phyloP scores from a whole-genome alignment of 2,329 filamentous ascomycete species.

The Aspergillus cejpii region DNA sequence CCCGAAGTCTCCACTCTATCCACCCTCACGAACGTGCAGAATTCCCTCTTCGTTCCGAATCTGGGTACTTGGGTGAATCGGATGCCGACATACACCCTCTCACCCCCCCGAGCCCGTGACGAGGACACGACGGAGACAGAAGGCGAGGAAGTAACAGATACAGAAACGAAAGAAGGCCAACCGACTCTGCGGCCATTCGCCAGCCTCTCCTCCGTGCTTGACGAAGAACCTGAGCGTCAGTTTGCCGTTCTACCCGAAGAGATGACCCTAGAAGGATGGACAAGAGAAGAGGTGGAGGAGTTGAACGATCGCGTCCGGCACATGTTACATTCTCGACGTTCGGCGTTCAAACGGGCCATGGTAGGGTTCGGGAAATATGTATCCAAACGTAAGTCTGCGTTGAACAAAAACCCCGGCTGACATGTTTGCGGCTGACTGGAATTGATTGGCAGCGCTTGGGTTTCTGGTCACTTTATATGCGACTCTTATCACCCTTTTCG shows the following conservation, averaged over 20 bases:
- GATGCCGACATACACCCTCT: slow-evolving; percentile 69
- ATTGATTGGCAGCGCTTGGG: slow-evolving; percentile 53
- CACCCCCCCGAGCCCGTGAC: slow-evolving; percentile 40
- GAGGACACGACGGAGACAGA: slow-evolving; percentile 24
- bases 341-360: slow-evolving; percentile 71
- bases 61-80: slow-evolving; percentile 70
- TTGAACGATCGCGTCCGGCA: slow-evolving; percentile 82
- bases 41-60: slow-evolving; percentile 78
- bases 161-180: slow-evolving; percentile 22
- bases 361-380: slow-evolving; percentile 77
- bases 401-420: not conserved
- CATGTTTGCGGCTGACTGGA: not conserved
- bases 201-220: slow-evolving; percentile 62
- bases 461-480: slow-evolving; percentile 81
- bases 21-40: slow-evolving; percentile 82
- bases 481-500: slow-evolving; percentile 73
- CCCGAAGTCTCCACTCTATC: slow-evolving; percentile 77
- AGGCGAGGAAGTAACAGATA: slow-evolving; percentile 21
- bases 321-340: slow-evolving; percentile 74
- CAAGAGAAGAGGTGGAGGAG: slow-evolving; percentile 63
- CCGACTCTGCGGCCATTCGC: slow-evolving; percentile 35
- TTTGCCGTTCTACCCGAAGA: slow-evolving; percentile 77
- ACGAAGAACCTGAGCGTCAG: slow-evolving; percentile 58
- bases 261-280: slow-evolving; percentile 66
- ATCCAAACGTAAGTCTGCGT: slow-evolving; percentile 52